Base-by-base conservation (phyloP, 2,329 filamentous ascomycete genomes). In the Gremmenia infestans region DNA sequence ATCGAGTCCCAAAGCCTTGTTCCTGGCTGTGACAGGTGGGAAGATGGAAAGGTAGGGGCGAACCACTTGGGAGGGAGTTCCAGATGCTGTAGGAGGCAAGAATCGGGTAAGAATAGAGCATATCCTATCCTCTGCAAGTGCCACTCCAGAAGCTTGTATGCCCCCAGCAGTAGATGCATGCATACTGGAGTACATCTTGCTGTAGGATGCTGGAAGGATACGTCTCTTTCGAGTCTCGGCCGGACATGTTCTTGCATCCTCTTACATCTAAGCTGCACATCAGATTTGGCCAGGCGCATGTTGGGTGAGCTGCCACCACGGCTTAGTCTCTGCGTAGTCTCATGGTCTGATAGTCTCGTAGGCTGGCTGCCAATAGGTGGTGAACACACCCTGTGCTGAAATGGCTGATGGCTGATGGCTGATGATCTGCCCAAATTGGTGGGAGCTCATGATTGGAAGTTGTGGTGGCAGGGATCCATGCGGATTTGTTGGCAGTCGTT, bases 401-500 rank as follows among this genome's bases (percentile, higher is more conserved):
- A 23, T 19, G 48, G n/a, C 14, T 15, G 14, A 43, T 35, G 19
- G 36, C 17, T 15, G 17, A 32, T 28, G 42, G 22, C 28, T 28
- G n/a, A 7, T 48, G 15, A 17, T 15, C 51, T 47, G 50, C 39
- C 36, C 39, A 22, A n/a, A 36, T 19, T 19, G 23, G 48, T n/a
- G 14, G 19, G 15, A 12, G 23, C 9, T 32, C 25, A 8, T 52
- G 50, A 52, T 52, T 52, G 50, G 54, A 19, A 37, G 19, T 36
- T 50, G 43, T 17, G 14, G 36, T 14, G 15, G 39, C 45, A 53
- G 37, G 54, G 54, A 51, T 51, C 46, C 37, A 57, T 49, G 51
- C 40, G 46, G 51, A 51, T 53, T 56, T 54, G 55, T 50, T 57
- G 55, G 55, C 55, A 54, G 23, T 36, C 19, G 49, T 36, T 22